phyloP scores from a whole-genome alignment of 176 grass and related monocot species.

The Lolium perenne region DNA sequence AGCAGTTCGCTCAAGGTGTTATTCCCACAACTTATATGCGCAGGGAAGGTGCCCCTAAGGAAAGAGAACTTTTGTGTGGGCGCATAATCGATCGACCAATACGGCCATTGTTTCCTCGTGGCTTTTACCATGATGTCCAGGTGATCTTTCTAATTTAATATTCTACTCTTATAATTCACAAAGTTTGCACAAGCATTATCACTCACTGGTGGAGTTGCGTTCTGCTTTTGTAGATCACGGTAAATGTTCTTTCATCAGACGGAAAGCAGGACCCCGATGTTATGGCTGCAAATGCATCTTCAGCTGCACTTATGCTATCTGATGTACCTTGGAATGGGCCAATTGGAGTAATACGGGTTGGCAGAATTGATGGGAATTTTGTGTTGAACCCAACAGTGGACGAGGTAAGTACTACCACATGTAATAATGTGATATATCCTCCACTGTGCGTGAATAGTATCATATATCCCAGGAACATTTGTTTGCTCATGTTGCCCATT shows the following conservation, averaged over 20 bases:
- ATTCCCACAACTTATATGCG: constrained; percentile 98
- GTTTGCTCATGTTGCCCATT: neutral
- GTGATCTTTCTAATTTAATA: constrained; percentile 41
- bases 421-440: constrained; percentile 19
- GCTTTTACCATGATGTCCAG: constrained; percentile 98
- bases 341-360: constrained; percentile 89
- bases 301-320: constrained; percentile 94
- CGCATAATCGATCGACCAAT: constrained; percentile 96
- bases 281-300: constrained; percentile 98
- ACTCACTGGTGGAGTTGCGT: constrained; percentile 19
- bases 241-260: constrained; percentile 86
- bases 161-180: constrained; percentile 20
- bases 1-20: constrained; percentile 92
- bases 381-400: constrained; percentile 90
- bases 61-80: constrained; percentile 92
- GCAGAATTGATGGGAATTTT: constrained; percentile 89
- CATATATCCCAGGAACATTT: constrained; percentile 11
- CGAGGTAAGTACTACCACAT: constrained; percentile 55
- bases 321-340: constrained; percentile 98
- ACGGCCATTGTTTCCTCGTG: constrained; percentile 85
- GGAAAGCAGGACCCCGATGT: constrained; percentile 98
- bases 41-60: constrained; percentile 97
- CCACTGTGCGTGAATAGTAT: neutral
- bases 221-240: constrained; percentile 66
- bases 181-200: constrained; percentile 22